A percentile compares a stretch with the other conserved stretches of the same genome.
These are phyloP conservation scores for Coemansia reversa DNA, from an alignment of 192 early-diverging fungal species.

Conservation along the genomic window DNA sequence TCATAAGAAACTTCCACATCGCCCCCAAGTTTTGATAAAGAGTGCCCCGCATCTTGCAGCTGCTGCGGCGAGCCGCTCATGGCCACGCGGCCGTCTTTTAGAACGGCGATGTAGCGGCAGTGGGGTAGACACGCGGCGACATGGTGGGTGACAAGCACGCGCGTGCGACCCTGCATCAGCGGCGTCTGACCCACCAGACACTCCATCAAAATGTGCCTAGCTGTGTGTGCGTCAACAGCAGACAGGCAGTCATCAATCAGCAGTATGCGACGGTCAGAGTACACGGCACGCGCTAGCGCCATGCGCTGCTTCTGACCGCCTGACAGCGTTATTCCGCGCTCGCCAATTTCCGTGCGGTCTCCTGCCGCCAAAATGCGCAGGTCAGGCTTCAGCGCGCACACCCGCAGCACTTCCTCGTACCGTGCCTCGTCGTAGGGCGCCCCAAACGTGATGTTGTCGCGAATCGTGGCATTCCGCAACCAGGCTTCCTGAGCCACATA, in stretches of 20 bases:
- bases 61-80: conserved; percentile 55
- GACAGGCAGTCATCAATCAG: conserved; percentile 89
- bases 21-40: conserved; percentile 12
- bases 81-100: conserved; percentile 63
- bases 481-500: conserved; percentile 85
- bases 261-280: conserved; percentile 63
- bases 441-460: conserved; percentile 89
- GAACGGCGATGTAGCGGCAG: conserved; percentile 56
- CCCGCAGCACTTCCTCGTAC: conserved; percentile 77
- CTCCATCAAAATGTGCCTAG: conserved; percentile 74
- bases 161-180: conserved; percentile 74
- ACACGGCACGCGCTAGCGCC: conserved; percentile 83
- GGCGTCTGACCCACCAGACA: conserved; percentile 67
- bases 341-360: conserved; percentile 93
- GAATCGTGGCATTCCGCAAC: conserved; percentile 74
- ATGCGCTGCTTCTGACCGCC: conserved; percentile 91
- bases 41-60: conserved; percentile 21
- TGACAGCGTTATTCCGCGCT: conserved; percentile 79
- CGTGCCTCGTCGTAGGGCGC: conserved; percentile 65
- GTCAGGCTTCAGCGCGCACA: conserved; percentile 84
- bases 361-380: conserved; percentile 80
- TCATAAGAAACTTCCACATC: background rate
- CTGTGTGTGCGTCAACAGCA: conserved; percentile 95
- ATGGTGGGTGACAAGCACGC: conserved; percentile 91
- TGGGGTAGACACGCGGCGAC: conserved; percentile 65